Conservation (phyloP, 139 green algal genomes). For the Eudorina sp. region DNA sequence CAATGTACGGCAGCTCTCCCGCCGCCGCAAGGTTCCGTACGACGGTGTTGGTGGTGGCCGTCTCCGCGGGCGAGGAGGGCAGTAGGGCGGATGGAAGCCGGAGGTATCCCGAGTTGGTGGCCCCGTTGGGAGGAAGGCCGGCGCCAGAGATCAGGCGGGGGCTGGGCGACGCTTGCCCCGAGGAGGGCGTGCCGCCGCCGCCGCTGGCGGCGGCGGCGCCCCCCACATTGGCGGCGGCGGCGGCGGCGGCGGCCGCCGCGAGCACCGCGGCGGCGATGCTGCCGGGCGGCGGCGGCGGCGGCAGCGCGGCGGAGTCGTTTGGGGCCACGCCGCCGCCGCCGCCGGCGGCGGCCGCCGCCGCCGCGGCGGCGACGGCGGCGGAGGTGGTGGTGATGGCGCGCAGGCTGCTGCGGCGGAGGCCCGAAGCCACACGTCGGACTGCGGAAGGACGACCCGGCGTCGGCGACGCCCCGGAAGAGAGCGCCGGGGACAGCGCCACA, state of each 20-base stretch:
- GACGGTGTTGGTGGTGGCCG: neutral
- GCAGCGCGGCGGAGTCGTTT: too few relatives aligned
- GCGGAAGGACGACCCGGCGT: neutral
- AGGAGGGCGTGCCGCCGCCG: neutral
- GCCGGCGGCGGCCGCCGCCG: neutral
- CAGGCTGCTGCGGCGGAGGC: neutral
- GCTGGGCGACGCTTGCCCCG: neutral
- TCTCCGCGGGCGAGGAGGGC: neutral
- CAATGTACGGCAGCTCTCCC: conserved; percentile 10
- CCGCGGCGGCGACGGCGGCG: neutral
- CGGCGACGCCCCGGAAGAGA: neutral
- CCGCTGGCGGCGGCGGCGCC: neutral
- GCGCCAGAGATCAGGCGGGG: neutral
- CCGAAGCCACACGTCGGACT: neutral
- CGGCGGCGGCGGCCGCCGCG: too few relatives aligned
- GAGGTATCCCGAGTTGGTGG: conserved; percentile 16
- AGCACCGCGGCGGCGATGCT: neutral
- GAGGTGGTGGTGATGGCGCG: conserved; percentile 14
- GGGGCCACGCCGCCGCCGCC: neutral
- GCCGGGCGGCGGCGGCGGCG: neutral
- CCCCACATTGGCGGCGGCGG: neutral
- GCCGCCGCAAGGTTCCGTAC: neutral
- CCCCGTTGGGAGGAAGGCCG: neutral
- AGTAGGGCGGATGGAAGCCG: neutral
- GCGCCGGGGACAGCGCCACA: too few relatives aligned